A percentile compares a stretch with the other conserved stretches of the same genome.
These are phyloP conservation scores for Udeniomyces megalosporus DNA, from an alignment of 768 basidiomycete genomes.

Conservation along the genomic window DNA sequence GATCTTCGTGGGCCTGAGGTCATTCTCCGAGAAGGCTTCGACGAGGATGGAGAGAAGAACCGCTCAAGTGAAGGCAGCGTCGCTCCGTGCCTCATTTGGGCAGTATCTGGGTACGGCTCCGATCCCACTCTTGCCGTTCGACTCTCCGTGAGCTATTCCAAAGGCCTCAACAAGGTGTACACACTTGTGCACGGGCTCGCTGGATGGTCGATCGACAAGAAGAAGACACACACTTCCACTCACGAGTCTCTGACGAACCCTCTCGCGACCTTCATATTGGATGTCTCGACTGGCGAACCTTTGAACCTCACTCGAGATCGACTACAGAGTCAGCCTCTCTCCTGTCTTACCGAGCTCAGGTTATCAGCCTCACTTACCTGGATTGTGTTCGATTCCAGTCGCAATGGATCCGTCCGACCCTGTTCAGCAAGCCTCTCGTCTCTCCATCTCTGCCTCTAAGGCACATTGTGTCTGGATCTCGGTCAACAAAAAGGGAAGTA, in stretches of 20 bases:
- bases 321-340: slow-evolving; percentile 18
- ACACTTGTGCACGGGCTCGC: slow-evolving; percentile 37
- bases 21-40: slow-evolving; percentile 39
- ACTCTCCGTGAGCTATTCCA: slow-evolving; percentile 42
- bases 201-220: slow-evolving; percentile 31
- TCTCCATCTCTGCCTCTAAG: slow-evolving; percentile 23
- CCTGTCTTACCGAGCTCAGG: slow-evolving; percentile 14
- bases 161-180: slow-evolving; percentile 42
- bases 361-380: slow-evolving; percentile 8
- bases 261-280: slow-evolving; percentile 29
- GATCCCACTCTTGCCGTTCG: slow-evolving; percentile 37
- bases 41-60: slow-evolving; percentile 26
- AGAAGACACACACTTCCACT: slow-evolving; percentile 25
- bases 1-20: slow-evolving; percentile 61
- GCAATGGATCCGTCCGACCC: slow-evolving; percentile 22
- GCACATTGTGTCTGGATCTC: slow-evolving; percentile 37
- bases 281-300: slow-evolving; percentile 21
- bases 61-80: not conserved
- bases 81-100: slow-evolving; percentile 46
- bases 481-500: slow-evolving; percentile 45
- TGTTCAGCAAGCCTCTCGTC: slow-evolving; percentile 33
- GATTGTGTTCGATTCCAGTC: slow-evolving; percentile 10
- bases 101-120: slow-evolving; percentile 38
- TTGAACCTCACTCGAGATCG: too few species aligned
- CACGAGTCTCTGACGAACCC: slow-evolving; percentile 31